Evolutionary conservation across 371 early-diverging fungal species (phyloP), one percentile per base, ranked within the genome.

Genomic region (Syncephalis fuscata): DNA sequence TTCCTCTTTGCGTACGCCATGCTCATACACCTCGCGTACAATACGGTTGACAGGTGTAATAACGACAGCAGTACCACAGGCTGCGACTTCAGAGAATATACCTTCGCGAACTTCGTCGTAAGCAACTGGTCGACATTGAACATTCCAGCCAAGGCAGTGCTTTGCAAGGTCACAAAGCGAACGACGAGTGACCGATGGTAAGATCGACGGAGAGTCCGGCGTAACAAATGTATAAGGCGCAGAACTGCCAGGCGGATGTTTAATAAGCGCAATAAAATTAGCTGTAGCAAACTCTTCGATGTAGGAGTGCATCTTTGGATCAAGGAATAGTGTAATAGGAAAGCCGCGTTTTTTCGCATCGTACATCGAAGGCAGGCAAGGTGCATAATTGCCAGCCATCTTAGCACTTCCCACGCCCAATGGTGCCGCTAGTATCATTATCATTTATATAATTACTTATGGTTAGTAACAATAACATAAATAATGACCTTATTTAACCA

Each of bases 241-340:
- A 37, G 61, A 57, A 23, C 60, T 66, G 23, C 59, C 58, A 55
- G 64, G 60, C 25, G 52, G 49, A 21, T 74, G 66, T 45, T 54
- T 52, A 16, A 73, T 78, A 20, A 83, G 52, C 11, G 74, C 86
- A n/a, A 78, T 75, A 67, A 83, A 86, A 61, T 86, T 86, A 54
- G 78, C 77, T 2, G 87, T 82, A 5, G 80, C 75, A 55, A 86
- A 86, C 59, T 86, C 87, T 46, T 86, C 87, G 42, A 86, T 67
- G 48, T 73, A 67, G 8, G 65, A 65, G 56, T 68, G 68, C 0
- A 76, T 74, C 55, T 69, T 67, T 38, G 82, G 53, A 55, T 86
- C 87, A 45, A 86, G 64, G 59, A 80, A 83, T 24, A 86, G 67
- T 9, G 76, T 76, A 51, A 86, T 71, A 21, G 74, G 62, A 56